A percentile compares a stretch with the other conserved stretches of the same genome.
phyloP scores from a whole-genome alignment of 805 yeast species.

The Saturnispora sanitii region DNA sequence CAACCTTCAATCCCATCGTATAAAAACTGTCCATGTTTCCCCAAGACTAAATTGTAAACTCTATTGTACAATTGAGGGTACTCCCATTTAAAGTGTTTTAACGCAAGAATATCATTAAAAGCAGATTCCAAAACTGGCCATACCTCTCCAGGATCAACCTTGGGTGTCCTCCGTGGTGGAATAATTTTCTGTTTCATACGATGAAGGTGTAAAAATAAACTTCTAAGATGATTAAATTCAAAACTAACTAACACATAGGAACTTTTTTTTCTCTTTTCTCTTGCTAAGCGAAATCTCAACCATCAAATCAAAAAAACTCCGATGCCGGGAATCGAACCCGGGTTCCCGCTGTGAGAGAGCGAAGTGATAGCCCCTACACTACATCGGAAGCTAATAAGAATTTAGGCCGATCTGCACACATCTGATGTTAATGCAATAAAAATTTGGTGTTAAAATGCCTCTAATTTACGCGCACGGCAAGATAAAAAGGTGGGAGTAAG shows the following conservation, averaged over 20 bases:
- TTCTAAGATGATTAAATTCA: too few relatives aligned
- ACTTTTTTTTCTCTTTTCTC: too few relatives aligned
- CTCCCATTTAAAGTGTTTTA: slow-evolving; percentile 63
- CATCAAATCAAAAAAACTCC: slow-evolving; percentile 18
- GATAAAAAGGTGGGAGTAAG: too few relatives aligned
- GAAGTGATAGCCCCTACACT: slow-evolving; percentile 33
- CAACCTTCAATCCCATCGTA: slow-evolving; percentile 50
- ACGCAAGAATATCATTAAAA: slow-evolving; percentile 57
- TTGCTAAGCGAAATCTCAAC: background rate
- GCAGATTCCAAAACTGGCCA: slow-evolving; percentile 64
- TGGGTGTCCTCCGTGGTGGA: slow-evolving; percentile 48
- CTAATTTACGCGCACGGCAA: too few relatives aligned
- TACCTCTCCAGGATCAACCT: slow-evolving; percentile 47
- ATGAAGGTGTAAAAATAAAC: background rate
- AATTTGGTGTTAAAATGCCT: too few relatives aligned
- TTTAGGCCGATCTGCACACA: too few relatives aligned
- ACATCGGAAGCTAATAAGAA: slow-evolving; percentile 27
- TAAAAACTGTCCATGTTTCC: slow-evolving; percentile 55
- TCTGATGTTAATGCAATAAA: too few relatives aligned
- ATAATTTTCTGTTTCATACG: slow-evolving; percentile 35
- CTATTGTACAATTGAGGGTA: slow-evolving; percentile 76
- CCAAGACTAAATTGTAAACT: slow-evolving; percentile 65
- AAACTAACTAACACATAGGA: too few relatives aligned
- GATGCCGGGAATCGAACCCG: slow-evolving; percentile 36
- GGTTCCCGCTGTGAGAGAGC: slow-evolving; percentile 34